Conservation (phyloP, 495 filamentous ascomycete species). For the Penicillium soppii region DNA sequence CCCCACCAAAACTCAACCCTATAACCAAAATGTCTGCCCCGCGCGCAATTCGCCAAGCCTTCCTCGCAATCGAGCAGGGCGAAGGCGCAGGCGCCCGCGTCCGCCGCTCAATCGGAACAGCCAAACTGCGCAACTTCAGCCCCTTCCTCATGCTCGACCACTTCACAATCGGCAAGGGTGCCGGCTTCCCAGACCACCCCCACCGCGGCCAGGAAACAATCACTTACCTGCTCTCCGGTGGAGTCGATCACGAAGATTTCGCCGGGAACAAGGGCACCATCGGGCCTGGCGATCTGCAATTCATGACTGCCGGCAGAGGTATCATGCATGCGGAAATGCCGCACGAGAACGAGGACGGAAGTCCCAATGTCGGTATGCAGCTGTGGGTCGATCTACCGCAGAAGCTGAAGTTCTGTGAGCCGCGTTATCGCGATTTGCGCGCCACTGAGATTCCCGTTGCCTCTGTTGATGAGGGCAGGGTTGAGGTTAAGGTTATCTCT, state of each 20-base stretch:
- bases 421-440: conserved; percentile 82
- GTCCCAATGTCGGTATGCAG: conserved; percentile 82
- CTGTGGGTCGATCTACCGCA: conserved; percentile 91
- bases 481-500: conserved; percentile 83
- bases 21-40: conserved; percentile 62
- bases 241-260: conserved; percentile 94
- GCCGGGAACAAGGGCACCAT: conserved; percentile 87
- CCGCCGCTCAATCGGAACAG: conserved; percentile 82
- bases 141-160: conserved; percentile 99
- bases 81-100: conserved; percentile 91
- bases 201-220: conserved; percentile 82
- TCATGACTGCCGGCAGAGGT: conserved; percentile 93
- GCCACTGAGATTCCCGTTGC: conserved; percentile 74
- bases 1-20: conserved; percentile 15
- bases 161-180: conserved; percentile 75
- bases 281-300: conserved; percentile 82
- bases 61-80: conserved; percentile 81
- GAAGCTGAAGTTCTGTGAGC: conserved; percentile 82
- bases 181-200: conserved; percentile 87
- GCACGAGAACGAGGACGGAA: conserved; percentile 71
- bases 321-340: conserved; percentile 99
- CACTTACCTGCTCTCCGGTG: conserved; percentile 83
- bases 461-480: conserved; percentile 66
- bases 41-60: conserved; percentile 74
- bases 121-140: conserved; percentile 79